phyloP scores from a whole-genome alignment of 2,329 filamentous ascomycete genomes.

The Dothistroma septosporum region DNA sequence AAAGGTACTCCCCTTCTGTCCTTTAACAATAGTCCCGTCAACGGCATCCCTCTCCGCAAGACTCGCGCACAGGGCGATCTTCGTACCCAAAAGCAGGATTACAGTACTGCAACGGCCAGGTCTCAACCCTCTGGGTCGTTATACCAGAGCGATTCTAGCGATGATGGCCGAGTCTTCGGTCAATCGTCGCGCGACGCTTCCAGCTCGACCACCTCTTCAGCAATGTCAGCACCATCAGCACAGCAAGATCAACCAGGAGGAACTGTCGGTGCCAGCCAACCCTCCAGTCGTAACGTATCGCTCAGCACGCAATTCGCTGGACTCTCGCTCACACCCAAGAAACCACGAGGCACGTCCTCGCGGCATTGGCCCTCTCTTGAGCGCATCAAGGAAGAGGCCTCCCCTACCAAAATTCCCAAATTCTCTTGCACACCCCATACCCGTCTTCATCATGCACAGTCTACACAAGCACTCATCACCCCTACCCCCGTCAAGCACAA shows the following conservation, averaged over 20 bases:
- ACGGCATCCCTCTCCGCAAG: constrained; percentile 29
- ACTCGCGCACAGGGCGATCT: constrained; percentile 32
- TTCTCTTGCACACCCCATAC: constrained; percentile 28
- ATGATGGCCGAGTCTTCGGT: constrained; percentile 18
- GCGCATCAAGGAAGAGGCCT: constrained; percentile 30
- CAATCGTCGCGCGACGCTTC: constrained; percentile 24
- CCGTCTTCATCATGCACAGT: constrained; percentile 31
- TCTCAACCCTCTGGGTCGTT: constrained; percentile 31
- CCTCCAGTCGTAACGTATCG: constrained; percentile 30
- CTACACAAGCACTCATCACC: constrained; percentile 27
- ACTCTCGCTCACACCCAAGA: constrained; percentile 27
- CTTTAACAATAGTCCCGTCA: constrained; percentile 33
- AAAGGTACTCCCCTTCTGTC: constrained; percentile 46
- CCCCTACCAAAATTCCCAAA: constrained; percentile 36
- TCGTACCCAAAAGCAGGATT: constrained; percentile 18
- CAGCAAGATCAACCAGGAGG: constrained; percentile 20
- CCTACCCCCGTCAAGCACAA: constrained; percentile 31
- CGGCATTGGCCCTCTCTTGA: constrained; percentile 31
- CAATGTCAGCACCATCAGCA: constrained; percentile 14
- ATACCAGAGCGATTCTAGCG: constrained; percentile 18
- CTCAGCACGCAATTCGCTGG: constrained; percentile 29
- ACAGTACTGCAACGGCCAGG: constrained; percentile 18
- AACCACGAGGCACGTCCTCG: constrained; percentile 13
- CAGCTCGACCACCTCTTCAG: constrained; percentile 18
- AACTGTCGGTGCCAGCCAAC: constrained; percentile 23